phyloP scores from a whole-genome alignment of 1,284 basidiomycete genomes.

The Ustilago shanxiensis region DNA sequence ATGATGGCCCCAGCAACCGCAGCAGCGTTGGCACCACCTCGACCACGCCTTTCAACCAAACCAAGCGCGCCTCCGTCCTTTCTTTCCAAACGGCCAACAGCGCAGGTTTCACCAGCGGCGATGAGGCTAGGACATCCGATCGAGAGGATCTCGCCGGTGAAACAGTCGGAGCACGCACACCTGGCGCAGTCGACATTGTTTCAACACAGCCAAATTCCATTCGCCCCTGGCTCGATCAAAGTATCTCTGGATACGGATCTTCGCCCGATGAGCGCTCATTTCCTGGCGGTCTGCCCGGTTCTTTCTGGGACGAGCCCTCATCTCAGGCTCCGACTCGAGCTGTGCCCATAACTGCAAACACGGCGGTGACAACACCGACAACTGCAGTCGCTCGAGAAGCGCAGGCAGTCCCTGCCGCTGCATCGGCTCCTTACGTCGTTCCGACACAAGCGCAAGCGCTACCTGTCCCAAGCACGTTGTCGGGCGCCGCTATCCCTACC shows the following conservation, averaged over 20 bases:
- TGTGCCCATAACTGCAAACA: not conserved
- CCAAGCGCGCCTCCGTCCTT: conserved; percentile 57
- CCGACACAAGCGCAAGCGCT: not conserved
- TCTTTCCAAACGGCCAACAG: conserved; percentile 66
- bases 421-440: conserved; percentile 2
- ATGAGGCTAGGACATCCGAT: conserved; percentile 39
- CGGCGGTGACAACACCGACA: not conserved
- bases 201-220: conserved; percentile 2
- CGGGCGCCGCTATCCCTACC: not conserved
- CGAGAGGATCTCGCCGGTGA: conserved; percentile 26
- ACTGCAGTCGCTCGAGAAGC: not conserved
- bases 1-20: conserved; percentile 40
- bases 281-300: conserved; percentile 42
- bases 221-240: conserved; percentile 42
- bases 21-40: conserved; percentile 48
- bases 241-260: conserved; percentile 21
- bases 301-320: conserved; percentile 39
- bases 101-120: conserved; percentile 54
- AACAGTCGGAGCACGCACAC: not conserved
- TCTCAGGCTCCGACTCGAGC: not conserved
- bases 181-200: conserved; percentile 4
- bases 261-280: conserved; percentile 41
- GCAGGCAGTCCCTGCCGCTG: not conserved
- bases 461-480: not conserved
- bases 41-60: conserved; percentile 30